Conservation (phyloP, 1,284 basidiomycete genomes). For the Papiliotrema fonsecae region DNA sequence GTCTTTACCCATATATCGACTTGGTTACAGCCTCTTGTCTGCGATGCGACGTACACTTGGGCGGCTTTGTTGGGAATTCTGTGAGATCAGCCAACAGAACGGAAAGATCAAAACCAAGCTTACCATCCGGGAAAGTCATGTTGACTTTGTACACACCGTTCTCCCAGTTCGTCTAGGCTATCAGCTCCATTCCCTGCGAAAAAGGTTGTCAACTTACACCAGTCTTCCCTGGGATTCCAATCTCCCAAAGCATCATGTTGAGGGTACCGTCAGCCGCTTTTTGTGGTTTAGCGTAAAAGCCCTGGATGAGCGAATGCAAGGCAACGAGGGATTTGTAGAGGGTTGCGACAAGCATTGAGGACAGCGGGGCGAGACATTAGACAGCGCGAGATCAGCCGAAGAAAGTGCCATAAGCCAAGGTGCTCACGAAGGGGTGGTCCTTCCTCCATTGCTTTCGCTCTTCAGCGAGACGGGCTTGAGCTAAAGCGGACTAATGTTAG, state of each 20-base stretch:
- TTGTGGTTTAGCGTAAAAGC: conserved; percentile 89
- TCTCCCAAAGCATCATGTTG: conserved; percentile 98
- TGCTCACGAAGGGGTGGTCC: conserved; percentile 92
- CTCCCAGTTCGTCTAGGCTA: conserved; percentile 88
- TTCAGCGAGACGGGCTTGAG: conserved; percentile 56
- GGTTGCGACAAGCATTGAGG: background rate
- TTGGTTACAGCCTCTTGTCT: background rate
- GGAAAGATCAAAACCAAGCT: conserved; percentile 19
- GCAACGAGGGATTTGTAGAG: background rate
- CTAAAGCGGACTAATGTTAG: conserved; percentile 27
- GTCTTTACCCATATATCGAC: background rate
- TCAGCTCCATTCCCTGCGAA: conserved; percentile 22
- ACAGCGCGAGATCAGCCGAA: background rate
- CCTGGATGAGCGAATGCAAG: conserved; percentile 53
- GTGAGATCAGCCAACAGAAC: conserved; percentile 1
- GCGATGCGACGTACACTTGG: conserved; percentile 39
- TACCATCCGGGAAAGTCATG: conserved; percentile 94
- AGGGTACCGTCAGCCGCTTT: conserved; percentile 88
- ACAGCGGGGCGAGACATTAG: background rate
- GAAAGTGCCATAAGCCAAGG: background rate
- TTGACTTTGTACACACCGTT: conserved; percentile 87
- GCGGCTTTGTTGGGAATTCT: conserved; percentile 48
- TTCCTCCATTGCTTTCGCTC: conserved; percentile 99
- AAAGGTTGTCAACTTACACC: conserved; percentile 56
- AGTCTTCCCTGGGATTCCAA: conserved; percentile 84